Evolutionary conservation across 2,329 filamentous ascomycete species (phyloP), one percentile per base, ranked within the genome.

Genomic region (Cladophialophora bantiana): DNA sequence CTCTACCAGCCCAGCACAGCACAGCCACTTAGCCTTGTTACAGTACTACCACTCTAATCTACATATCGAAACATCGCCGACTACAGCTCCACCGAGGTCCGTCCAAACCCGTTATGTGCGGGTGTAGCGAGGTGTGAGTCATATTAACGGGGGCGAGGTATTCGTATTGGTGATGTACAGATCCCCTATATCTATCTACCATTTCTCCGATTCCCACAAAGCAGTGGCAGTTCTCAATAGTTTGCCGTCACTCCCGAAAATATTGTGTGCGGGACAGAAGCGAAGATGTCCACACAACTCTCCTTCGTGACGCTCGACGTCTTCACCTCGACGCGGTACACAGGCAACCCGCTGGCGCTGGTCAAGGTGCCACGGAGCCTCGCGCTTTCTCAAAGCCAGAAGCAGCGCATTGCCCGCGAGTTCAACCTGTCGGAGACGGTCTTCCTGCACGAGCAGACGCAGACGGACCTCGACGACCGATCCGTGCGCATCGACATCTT

Each of bases 351-450:
- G 2, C 77, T 88, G 1, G 85, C 82, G n/a, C 79, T 88, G n/a
- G 81, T 87, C 67, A 77, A 80, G 48, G 76, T 87, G 12, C 79
- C 80, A 3, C 68, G 73, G 53, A 62, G 77, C 52, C 69, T 74
- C 42, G 50, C 58, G 4, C 68, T 72, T 26, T 81, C 77, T 10
- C 84, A 85, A 62, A 75, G 76, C 40, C 79, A 83, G 68, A 85
- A 87, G 73, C 85, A 86, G 73, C 74, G 72, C 53, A 83, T 88
- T 64, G 84, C 85, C 4, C 75, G 77, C 36, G 86, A 88, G 69
- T 88, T 87, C 78, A 87, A 87, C 70, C 78, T 85, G 42, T 86
- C 84, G 0, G 86, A 88, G 70, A 86, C 83, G 0, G 83, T 86
- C 31, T 86, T 88, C 68, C 74, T 87, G 18, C 81, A 86, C 70